Base-by-base conservation (phyloP, 495 filamentous ascomycete species). In the Parathielavia appendiculata region DNA sequence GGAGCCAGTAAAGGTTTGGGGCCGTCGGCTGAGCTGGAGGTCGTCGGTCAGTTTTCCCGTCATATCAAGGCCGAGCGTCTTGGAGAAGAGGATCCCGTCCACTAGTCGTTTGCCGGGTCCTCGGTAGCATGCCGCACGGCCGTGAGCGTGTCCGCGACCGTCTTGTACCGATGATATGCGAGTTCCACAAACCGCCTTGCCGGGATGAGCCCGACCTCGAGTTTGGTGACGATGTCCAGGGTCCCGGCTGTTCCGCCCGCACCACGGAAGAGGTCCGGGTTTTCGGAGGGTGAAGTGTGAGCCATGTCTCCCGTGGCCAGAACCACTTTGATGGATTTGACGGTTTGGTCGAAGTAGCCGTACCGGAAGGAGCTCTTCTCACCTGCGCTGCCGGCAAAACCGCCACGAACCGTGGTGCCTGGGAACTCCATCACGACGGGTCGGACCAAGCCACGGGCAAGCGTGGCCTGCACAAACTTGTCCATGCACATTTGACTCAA, bases 401-500 rank as follows among this genome's bases (percentile, higher is more conserved):
- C 83, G 23, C 84, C 83, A 20, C 83, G 83, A 1, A 78, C 83
- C 12, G 84, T 87, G 61, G 86, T 87, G 20, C 80, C 81, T 2
- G 83, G 84, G 61, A 86, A 83, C 54, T 83, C 81, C 80, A 81
- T 81, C 8, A 84, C 80, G 0, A 84, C 80, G 0, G 75, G 77
- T 10, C 81, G 82, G 7, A 86, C 66, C 0, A 87, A 68, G 5
- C 76, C 75, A 49, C 79, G 65, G 34, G 66, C 54, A 40, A 83
- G 53, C 11, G 81, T 78, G 6, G 75, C 78, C 38, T 72, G 69
- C 8, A 85, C 76, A 1, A 87, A 73, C 7, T 62, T 65, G 62
- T 84, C 83, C 82, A 87, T 85, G 3, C 81, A 87, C 83, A 63
- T 85, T 86, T 4, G 84, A 83, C 65, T 87, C 84, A 1, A 84